Conservation (phyloP, 306 rosid species). For the Leucaena leucocephala region DNA sequence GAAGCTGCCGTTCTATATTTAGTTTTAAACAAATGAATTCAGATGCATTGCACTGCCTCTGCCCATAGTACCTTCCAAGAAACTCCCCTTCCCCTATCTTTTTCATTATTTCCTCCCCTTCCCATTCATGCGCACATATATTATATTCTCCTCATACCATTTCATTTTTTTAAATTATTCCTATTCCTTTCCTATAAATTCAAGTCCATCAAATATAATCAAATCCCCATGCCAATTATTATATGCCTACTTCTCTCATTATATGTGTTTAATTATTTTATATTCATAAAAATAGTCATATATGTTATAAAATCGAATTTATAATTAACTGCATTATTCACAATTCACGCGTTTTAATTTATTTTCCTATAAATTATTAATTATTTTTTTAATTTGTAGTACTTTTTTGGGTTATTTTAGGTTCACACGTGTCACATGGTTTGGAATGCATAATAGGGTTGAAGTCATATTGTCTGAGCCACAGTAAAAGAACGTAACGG, state of each 20-base stretch:
- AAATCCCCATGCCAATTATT: not conserved
- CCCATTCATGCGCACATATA: not conserved
- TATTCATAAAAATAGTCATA: not conserved
- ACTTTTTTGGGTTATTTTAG: not conserved
- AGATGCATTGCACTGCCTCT: not conserved
- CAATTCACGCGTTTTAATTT: not conserved
- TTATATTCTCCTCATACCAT: not conserved
- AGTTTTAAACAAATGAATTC: not conserved
- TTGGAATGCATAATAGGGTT: conserved; percentile 8
- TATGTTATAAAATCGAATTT: not conserved
- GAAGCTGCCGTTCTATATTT: not conserved
- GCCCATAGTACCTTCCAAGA: not conserved
- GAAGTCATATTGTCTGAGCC: not conserved
- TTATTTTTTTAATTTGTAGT: not conserved
- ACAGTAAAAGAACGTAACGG: not conserved
- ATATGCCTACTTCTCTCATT: not conserved
- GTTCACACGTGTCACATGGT: not conserved
- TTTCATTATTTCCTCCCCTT: not conserved
- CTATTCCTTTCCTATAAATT: too few relatives aligned
- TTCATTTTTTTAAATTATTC: not conserved
- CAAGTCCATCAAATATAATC: not conserved
- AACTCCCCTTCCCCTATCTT: not conserved
- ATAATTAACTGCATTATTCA: not conserved
- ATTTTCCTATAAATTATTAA: not conserved
- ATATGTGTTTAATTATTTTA: not conserved